Evolutionary conservation across 139 green algal species (phyloP), one percentile per base, ranked within the genome.

Genomic region (Haematococcus sp.): DNA sequence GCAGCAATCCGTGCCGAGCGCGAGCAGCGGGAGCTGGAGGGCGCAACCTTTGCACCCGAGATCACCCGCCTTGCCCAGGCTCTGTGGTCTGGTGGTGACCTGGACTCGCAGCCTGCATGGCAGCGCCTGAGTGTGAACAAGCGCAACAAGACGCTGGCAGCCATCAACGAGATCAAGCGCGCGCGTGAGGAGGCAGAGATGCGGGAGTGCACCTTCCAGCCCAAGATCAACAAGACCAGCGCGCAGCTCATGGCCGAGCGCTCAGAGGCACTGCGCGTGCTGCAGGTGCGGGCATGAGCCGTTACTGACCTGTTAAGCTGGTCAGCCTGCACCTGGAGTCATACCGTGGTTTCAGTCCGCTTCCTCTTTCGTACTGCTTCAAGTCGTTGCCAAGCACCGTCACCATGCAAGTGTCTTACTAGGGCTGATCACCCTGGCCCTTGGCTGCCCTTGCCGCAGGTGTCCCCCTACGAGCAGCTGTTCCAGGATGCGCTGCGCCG

Each of bases 131-230:
- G 77, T 73, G 58, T 52, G 61, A 60, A 74, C 68, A 83, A 82
- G 70, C 74, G 75, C 46, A 79, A 49, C 40, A 78, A 81, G 70
- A 81, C 68, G 63, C 63, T 82, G 66, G 77, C 81, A 60, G 59
- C 70, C 1, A 75, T 86, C 35, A 43, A 77, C 58, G 73, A 80
- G 65, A 76, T 87, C 56, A 63, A 73, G 22, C 46, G 44, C 5
- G 51, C 80, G 58, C 76, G 85, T 30, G 83, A 82, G 70, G 75
- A 82, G 25, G 71, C 51, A 4, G 78, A 84, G 68, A 46, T 76
- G 60, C 23, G 55, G 40, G 83, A 90, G 67, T 93, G 86, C 78
- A 93, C 88, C 30, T 96, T 96, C 79, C 69, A 76, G 22, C 91
- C 91, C 3, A 44, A 73, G 31, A 88, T 96, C 72, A 88, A 88